Evolutionary conservation across 106 monocot genomes (phyloP).

Genomic region (Narthecium ossifragum): DNA sequence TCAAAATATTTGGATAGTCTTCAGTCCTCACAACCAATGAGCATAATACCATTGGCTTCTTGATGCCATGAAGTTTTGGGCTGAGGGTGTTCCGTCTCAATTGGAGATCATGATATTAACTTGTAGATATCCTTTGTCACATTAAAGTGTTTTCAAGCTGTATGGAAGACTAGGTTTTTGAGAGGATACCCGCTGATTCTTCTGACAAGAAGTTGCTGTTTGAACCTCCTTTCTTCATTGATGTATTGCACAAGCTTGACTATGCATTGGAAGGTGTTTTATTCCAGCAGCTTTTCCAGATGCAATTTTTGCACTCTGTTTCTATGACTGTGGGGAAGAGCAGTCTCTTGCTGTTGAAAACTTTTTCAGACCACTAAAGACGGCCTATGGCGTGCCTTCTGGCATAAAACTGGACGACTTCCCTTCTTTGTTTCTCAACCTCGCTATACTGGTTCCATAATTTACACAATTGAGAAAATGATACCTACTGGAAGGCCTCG

Average conservation of each 20-base stretch:
- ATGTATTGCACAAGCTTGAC: constrained; percentile 20
- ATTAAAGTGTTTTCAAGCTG: constrained; percentile 19
- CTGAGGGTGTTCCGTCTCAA: too few species aligned
- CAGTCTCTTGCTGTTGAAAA: constrained; percentile 27
- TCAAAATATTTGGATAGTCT: too few species aligned
- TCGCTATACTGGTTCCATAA: constrained; percentile 15
- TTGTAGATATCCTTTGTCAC: too few species aligned
- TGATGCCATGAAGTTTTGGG: too few species aligned
- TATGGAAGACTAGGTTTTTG: constrained; percentile 26
- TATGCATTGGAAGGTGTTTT: constrained; percentile 27
- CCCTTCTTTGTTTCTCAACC: constrained; percentile 19
- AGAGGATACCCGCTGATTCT: constrained; percentile 6
- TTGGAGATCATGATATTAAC: too few species aligned
- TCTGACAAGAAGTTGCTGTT: constrained; percentile 8
- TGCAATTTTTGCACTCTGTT: constrained; percentile 15
- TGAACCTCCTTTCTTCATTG: constrained; percentile 15
- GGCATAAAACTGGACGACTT: constrained; percentile 14
- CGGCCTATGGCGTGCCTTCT: constrained; percentile 27
- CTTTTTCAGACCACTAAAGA: constrained; percentile 12
- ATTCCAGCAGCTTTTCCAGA: constrained; percentile 27
- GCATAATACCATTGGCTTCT: too few species aligned
- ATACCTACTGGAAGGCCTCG: constrained; percentile 19
- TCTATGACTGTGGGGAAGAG: constrained; percentile 7
- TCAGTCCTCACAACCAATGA: too few species aligned
- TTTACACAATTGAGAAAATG: constrained; percentile 20